phyloP scores from a whole-genome alignment of 352 stramenopile species.

The Albugo laibachii region DNA sequence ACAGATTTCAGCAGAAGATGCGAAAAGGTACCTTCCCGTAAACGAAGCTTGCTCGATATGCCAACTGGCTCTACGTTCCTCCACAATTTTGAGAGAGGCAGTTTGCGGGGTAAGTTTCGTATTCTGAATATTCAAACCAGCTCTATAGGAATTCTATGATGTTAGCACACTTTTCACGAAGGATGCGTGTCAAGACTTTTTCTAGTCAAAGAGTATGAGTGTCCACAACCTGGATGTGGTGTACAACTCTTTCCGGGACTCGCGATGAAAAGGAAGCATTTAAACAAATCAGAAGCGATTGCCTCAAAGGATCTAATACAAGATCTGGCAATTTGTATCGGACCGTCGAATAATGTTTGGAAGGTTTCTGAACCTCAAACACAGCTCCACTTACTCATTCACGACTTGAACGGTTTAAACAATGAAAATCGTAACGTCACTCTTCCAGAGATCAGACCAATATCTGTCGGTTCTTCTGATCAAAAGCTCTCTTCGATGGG shows the following conservation, averaged over 20 bases:
- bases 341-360: no score
- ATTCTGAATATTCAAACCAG: not conserved
- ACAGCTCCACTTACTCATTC: no score
- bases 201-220: constrained; percentile 33
- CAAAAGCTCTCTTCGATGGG: no score
- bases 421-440: no score
- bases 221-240: constrained; percentile 23
- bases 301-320: no score
- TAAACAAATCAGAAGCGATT: no score
- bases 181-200: constrained; percentile 53
- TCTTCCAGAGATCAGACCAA: no score
- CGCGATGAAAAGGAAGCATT: no score
- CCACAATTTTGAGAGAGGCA: constrained; percentile 24
- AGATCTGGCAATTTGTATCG: no score
- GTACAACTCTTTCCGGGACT: constrained; percentile 43
- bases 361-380: no score
- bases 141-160: not conserved
- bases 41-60: constrained; percentile 26
- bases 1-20: constrained; percentile 12
- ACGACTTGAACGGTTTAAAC: no score
- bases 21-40: constrained; percentile 25
- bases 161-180: constrained; percentile 56
- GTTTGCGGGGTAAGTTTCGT: constrained; percentile 25
- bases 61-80: constrained; percentile 35
- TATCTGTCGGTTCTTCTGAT: no score